Evolutionary conservation across 2,329 filamentous ascomycete genomes (phyloP), one percentile per base, ranked within the genome.

Genomic region (Alternaria atra): DNA sequence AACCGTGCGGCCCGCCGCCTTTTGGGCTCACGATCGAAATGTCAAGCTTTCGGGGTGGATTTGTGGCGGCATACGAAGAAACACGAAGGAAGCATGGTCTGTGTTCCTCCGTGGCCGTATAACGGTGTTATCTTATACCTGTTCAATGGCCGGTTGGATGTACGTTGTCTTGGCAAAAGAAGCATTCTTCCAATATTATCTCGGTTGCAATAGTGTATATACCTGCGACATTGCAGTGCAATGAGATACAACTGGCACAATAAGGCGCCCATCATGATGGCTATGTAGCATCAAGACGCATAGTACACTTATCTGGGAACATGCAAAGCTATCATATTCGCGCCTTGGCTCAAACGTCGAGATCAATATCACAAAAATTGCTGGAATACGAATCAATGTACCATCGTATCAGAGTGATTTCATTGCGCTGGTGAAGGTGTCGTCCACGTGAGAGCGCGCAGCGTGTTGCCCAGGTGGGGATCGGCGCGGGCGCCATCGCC

Each of bases 361-460:
- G 3, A n/a, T 25, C 5, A 50, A 27, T 15, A 10, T 15, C 5
- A 29, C 37, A 2, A 17, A 20, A 5, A 25, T 9, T 20, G 3
- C 20, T n/a, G 20, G 7, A 3, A n/a, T 23, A 15, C 25, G 30
- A 8, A 17, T 25, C 12, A 25, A 23, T 27, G 20, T 29, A 25
- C 8, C 1, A 35, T 20, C 12, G 9, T 50, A 13, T 50, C 46
- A 5, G 30, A 50, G 53, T 34, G 9, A 34, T 7, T 25, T 8
- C 37, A n/a, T 32, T 43, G 30, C n/a, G n/a, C 20, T 42, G 39
- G 39, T 42, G 12, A 7, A 9, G n/a, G 42, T 59, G 55, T 57
- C 39, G 43, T 48, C 46, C 60, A 61, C 48, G 60, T 65, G 60
- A 63, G n/a, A 32, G 34, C 63, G 63, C 63, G 61, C 56, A 17